Evolutionary conservation across 345 rosid species (phyloP).

Genomic region (Noccaea bulbosa): DNA sequence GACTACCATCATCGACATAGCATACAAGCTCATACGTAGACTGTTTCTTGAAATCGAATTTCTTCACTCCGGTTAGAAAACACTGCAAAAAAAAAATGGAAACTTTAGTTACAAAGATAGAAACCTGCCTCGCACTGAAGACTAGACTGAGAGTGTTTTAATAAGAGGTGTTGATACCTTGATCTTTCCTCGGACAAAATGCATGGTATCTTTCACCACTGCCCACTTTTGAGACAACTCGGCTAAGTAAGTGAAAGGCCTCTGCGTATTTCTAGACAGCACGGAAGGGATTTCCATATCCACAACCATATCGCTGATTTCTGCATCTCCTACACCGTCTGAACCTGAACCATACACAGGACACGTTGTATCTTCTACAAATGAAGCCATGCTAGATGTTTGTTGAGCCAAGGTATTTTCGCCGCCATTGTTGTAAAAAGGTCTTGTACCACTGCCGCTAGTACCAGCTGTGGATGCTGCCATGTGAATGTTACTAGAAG

Average conservation of each 20-base stretch:
- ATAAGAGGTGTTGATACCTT: slow-evolving; percentile 54
- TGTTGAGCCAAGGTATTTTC: slow-evolving; percentile 45
- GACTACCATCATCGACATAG: slow-evolving; percentile 92
- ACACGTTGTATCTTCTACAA: slow-evolving; percentile 50
- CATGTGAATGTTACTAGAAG: slow-evolving; percentile 42
- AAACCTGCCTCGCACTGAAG: neutral
- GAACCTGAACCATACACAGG: slow-evolving; percentile 38
- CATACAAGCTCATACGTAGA: slow-evolving; percentile 68
- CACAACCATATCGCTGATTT: slow-evolving; percentile 49
- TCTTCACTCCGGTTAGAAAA: slow-evolving; percentile 87
- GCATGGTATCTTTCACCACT: slow-evolving; percentile 53
- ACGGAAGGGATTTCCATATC: slow-evolving; percentile 59
- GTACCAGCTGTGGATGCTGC: slow-evolving; percentile 42
- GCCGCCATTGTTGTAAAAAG: slow-evolving; percentile 39
- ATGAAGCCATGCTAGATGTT: slow-evolving; percentile 46
- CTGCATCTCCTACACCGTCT: slow-evolving; percentile 35
- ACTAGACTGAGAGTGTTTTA: slow-evolving; percentile 19
- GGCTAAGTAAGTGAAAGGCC: slow-evolving; percentile 88
- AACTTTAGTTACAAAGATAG: slow-evolving; percentile 13
- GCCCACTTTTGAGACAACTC: slow-evolving; percentile 84
- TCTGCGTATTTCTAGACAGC: slow-evolving; percentile 57
- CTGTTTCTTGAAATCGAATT: slow-evolving; percentile 69
- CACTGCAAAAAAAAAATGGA: slow-evolving; percentile 54
- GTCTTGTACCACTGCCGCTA: slow-evolving; percentile 44
- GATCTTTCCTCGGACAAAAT: slow-evolving; percentile 67